Conservation (phyloP, 768 basidiomycete genomes). For the Tylopilus felleus region DNA sequence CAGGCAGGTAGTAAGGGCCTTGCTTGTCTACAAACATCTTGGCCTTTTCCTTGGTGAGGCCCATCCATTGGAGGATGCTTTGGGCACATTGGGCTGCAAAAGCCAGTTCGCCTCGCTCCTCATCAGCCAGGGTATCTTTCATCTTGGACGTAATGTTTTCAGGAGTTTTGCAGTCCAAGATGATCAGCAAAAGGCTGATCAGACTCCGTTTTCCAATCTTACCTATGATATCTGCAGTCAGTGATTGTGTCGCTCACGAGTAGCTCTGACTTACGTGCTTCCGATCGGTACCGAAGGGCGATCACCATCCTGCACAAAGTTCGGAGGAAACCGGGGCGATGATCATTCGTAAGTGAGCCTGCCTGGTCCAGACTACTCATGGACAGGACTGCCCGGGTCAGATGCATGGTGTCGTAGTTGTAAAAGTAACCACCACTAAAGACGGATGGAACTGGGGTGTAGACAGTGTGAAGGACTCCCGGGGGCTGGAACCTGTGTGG, state of each 20-base stretch:
- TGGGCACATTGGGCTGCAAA: not conserved
- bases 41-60: not conserved
- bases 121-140: not conserved
- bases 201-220: not conserved
- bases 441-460: not conserved
- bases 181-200: not conserved
- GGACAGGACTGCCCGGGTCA: not conserved
- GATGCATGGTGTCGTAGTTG: conserved; percentile 4
- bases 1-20: not conserved
- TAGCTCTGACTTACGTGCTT: not conserved
- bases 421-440: conserved; percentile 3
- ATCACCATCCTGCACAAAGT: conserved; percentile 5
- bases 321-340: not conserved
- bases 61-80: not conserved
- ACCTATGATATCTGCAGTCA: not conserved
- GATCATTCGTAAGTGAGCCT: not conserved
- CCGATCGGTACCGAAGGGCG: not conserved
- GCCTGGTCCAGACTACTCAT: not conserved
- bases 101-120: not conserved
- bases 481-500: not conserved
- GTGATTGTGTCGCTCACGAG: not conserved
- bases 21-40: not conserved
- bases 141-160: not conserved
- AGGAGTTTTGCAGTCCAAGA: not conserved
- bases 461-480: not conserved